Evolutionary conservation across 805 yeast species (phyloP), one percentile per base, ranked within the genome.

Genomic region (Myxozyma melibiosi): DNA sequence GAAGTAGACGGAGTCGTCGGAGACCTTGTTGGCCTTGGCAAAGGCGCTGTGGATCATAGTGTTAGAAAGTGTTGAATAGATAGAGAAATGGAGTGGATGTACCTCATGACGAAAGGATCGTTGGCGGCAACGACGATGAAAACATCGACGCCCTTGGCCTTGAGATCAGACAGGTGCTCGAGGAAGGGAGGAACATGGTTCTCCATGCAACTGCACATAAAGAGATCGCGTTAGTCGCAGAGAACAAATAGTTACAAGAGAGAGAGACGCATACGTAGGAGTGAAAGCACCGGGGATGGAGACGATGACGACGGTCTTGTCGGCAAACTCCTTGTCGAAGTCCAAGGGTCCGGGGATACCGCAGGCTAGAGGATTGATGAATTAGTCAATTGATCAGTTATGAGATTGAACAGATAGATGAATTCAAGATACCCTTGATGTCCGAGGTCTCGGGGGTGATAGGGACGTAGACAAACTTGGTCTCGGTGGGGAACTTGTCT

Each of bases 211-310:
- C 63, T 60, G 24, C 13, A 20, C 13, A 35, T 16, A 8, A 11
- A 24, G n/a, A n/a, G n/a, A n/a, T 34, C 9, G 37, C 16, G 33
- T 35, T 27, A 24, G 16, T 22, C 34, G 18, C 3, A 16, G 30
- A 20, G n/a, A 27, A 24, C n/a, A 24, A 5, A 14, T 5, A 41
- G 11, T 20, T 11, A 9, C 3, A 24, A 27, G 11, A 25, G 53
- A 41, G 11, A 39, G 20, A 20, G 18, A 31, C 22, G 16, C 63
- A 20, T 51, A 58, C 63, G 92, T 83, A 55, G 92, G 95, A 27
- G 96, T 87, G 78, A 87, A 88, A 9, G 96, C 94, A 61, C 64
- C 95, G 61, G 95, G 94, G 33, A 88, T 90, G 57, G 86, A 79
- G 31, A 89, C 88, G 65, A 88, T 75, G 41, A 87, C 82, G 31